phyloP scores from a whole-genome alignment of 163 green algal genomes.

The Smithsoniella earleae region DNA sequence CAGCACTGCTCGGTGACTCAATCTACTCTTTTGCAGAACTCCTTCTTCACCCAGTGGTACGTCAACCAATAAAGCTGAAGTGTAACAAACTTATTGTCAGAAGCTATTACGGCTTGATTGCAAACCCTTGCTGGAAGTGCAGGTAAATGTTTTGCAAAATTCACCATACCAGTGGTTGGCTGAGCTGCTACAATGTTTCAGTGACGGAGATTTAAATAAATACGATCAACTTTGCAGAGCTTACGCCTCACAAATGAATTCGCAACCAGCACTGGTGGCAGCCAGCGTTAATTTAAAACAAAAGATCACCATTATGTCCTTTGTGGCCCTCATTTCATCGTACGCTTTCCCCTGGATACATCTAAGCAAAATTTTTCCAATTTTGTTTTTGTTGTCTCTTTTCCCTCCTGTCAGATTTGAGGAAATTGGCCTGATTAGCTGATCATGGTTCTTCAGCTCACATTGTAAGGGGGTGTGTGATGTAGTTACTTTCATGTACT shows the following conservation, averaged over 20 bases:
- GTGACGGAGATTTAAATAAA: conserved; percentile 72
- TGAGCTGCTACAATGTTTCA: conserved; percentile 74
- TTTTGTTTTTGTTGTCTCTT: too few relatives aligned
- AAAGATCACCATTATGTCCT: conserved; percentile 89
- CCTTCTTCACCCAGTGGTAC: conserved; percentile 89
- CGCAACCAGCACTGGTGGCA: conserved; percentile 80
- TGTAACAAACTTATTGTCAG: too few relatives aligned
- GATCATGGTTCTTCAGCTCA: too few relatives aligned
- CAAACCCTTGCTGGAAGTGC: too few relatives aligned
- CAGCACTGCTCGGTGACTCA: conserved; percentile 88
- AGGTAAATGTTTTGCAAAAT: conserved; percentile 52
- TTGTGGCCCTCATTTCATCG: conserved; percentile 65
- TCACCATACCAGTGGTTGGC: conserved; percentile 67
- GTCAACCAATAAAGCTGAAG: too few relatives aligned
- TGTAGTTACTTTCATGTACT: too few relatives aligned
- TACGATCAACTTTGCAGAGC: conserved; percentile 83
- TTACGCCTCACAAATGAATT: conserved; percentile 72
- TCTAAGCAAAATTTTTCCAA: too few relatives aligned
- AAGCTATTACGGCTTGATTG: too few relatives aligned
- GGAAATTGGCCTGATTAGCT: too few relatives aligned
- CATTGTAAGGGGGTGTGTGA: too few relatives aligned
- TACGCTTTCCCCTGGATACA: conserved; percentile 5
- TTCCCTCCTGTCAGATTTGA: too few relatives aligned
- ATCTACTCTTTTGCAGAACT: conserved; percentile 98
- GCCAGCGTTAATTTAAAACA: conserved; percentile 79